Evolutionary conservation across 495 filamentous ascomycete genomes (phyloP).

Genomic region (Baudoinia panamericana): DNA sequence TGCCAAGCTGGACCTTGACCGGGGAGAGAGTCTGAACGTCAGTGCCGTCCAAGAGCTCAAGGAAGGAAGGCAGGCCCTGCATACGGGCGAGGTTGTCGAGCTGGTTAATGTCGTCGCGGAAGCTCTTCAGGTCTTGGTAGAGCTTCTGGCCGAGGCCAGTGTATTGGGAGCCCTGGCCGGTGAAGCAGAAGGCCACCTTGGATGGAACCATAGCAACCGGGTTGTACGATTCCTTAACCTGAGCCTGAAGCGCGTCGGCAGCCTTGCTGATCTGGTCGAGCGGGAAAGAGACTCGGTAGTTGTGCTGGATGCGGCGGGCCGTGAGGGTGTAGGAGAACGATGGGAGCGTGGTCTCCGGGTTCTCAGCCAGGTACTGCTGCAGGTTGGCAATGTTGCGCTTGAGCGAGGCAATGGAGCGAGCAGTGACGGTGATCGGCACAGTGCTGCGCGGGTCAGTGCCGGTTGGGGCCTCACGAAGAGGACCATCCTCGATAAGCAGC

Average conservation of each 20-base stretch:
- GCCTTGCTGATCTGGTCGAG: constrained; percentile 30
- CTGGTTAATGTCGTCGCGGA: constrained; percentile 56
- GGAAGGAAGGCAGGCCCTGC: constrained; percentile 58
- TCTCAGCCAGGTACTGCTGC: constrained; percentile 38
- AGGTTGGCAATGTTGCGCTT: constrained; percentile 43
- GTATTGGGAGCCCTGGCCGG: constrained; percentile 41
- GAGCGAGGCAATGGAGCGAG: constrained; percentile 40
- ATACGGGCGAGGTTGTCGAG: constrained; percentile 53
- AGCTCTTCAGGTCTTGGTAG: constrained; percentile 50
- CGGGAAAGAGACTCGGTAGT: constrained; percentile 32
- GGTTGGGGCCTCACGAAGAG: constrained; percentile 28
- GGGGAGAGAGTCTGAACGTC: constrained; percentile 51
- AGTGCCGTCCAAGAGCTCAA: constrained; percentile 52
- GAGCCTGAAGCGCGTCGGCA: constrained; percentile 28
- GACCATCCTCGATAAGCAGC: constrained; percentile 42
- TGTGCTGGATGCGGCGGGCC: constrained; percentile 35
- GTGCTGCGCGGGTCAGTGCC: constrained; percentile 42
- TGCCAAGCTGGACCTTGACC: constrained; percentile 62
- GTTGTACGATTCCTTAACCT: constrained; percentile 33
- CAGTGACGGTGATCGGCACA: constrained; percentile 41
- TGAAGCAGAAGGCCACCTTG: constrained; percentile 40
- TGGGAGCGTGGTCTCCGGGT: constrained; percentile 33
- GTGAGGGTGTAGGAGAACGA: constrained; percentile 34
- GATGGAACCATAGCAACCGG: constrained; percentile 34
- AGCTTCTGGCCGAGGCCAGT: constrained; percentile 59